Conservation (phyloP, 2,329 filamentous ascomycete species). For the Monosporascus sp. region DNA sequence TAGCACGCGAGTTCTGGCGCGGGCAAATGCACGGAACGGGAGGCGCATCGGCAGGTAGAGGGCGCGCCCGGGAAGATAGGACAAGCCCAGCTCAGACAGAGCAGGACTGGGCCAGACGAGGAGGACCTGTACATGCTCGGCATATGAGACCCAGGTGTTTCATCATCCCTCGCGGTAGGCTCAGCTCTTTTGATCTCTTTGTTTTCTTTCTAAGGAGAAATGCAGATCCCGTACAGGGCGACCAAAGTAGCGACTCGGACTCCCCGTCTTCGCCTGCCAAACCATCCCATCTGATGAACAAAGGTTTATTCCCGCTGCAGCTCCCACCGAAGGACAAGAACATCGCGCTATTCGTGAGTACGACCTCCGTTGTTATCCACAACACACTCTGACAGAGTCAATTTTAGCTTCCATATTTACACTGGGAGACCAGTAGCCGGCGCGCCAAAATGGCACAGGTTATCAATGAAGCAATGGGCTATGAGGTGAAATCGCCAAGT, state of each 20-base stretch:
- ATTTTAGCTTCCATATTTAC: conserved; percentile 21
- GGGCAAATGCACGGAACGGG: conserved; percentile 8
- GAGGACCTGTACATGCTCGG: conserved; percentile 3
- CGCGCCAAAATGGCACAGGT: conserved; percentile 7
- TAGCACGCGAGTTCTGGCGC: conserved; percentile 4
- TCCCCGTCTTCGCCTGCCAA: not conserved
- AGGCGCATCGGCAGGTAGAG: not conserved
- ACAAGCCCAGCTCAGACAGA: not conserved
- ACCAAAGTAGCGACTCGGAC: not conserved
- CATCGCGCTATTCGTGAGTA: conserved; percentile 6
- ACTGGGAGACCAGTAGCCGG: conserved; percentile 22
- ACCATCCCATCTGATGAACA: too few relatives aligned
- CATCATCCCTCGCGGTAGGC: conserved; percentile 5
- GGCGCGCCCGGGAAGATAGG: not conserved
- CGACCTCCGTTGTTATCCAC: not conserved
- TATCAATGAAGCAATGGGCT: conserved; percentile 11
- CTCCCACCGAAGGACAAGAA: conserved; percentile 1
- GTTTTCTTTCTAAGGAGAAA: not conserved
- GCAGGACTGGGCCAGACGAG: not conserved
- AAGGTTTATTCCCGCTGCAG: too few relatives aligned
- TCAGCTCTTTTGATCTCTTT: not conserved
- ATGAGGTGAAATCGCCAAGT: not conserved
- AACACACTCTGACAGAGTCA: not conserved
- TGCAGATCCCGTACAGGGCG: not conserved
- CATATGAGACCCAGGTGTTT: conserved; percentile 5